phyloP scores from a whole-genome alignment of 495 filamentous ascomycete species.

The Amorphotheca resinae region DNA sequence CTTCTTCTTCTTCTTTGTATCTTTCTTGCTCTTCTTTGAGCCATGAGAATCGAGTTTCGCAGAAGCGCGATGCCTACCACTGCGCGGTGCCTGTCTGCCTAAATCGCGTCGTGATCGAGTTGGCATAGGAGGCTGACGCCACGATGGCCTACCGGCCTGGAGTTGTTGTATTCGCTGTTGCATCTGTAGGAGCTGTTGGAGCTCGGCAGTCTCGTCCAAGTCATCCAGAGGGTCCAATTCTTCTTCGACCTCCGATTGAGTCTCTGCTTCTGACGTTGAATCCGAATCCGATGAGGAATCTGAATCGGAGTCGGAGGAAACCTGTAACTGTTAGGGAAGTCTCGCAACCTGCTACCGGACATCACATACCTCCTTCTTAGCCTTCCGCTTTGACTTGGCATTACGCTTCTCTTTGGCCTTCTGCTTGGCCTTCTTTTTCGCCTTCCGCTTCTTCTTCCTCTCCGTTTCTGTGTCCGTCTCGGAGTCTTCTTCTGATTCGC shows the following conservation, averaged over 20 bases:
- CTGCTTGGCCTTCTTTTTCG: neutral
- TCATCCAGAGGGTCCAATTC: slow-evolving; percentile 2
- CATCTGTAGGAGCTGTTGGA: slow-evolving; percentile 14
- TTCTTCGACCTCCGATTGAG: slow-evolving; percentile 5
- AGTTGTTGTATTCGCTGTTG: neutral
- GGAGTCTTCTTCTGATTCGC: slow-evolving; percentile 28
- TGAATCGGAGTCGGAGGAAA: slow-evolving; percentile 14
- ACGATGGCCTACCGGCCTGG: neutral
- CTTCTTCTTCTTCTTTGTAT: slow-evolving; percentile 22
- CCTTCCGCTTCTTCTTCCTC: neutral
- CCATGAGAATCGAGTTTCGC: slow-evolving; percentile 17
- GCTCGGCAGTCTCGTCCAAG: slow-evolving; percentile 4
- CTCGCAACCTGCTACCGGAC: neutral
- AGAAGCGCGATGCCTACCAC: slow-evolving; percentile 14
- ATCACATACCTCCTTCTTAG: slow-evolving; percentile 13
- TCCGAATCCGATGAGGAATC: slow-evolving; percentile 30
- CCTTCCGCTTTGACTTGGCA: slow-evolving; percentile 24
- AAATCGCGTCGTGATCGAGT: slow-evolving; percentile 4
- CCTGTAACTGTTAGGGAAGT: slow-evolving; percentile 13
- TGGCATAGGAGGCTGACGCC: slow-evolving; percentile 1
- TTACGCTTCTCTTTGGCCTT: neutral
- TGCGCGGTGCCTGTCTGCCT: slow-evolving; percentile 11
- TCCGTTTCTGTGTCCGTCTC: slow-evolving; percentile 20
- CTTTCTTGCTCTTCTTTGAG: slow-evolving; percentile 19
- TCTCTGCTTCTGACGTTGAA: slow-evolving; percentile 21